Base-by-base conservation (phyloP, 106 monocot genomes). In the Iris macrosiphon region DNA sequence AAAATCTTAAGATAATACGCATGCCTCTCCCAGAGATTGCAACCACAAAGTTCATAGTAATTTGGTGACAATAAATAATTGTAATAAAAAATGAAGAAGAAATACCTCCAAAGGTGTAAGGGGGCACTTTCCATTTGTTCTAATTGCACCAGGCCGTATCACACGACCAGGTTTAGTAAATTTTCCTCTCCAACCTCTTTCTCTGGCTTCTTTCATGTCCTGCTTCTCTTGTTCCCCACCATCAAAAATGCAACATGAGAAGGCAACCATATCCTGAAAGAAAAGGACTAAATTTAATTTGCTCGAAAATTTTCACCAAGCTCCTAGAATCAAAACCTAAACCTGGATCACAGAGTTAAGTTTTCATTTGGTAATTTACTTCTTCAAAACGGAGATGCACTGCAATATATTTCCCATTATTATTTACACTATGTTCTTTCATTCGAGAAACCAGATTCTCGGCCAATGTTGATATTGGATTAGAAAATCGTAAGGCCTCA, bases 261-360 rank as follows among this genome's bases (percentile, higher is more conserved):
- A 99, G 10, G 98, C 98, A 72, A 99, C 98, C 98, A 99, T 99
- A 83, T 99, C 98, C 98, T 99, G n/a, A n/a, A n/a, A n/a, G n/a
- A 59, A 3, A 70, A 11, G n/a, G n/a, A n/a, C n/a, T n/a, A n/a
- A n/a, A n/a, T n/a, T n/a, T n/a, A n/a, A n/a, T n/a, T n/a, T n/a
- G n/a, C n/a, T n/a, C n/a, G n/a, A n/a, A n/a, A n/a, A n/a, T n/a
- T n/a, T n/a, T n/a, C n/a, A n/a, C n/a, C n/a, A n/a, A n/a, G n/a
- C n/a, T n/a, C n/a, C n/a, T n/a, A n/a, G n/a, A n/a, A n/a, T n/a
- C n/a, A n/a, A n/a, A n/a, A n/a, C n/a, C n/a, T n/a, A n/a, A n/a
- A n/a, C n/a, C n/a, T n/a, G n/a, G n/a, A n/a, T n/a, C n/a, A n/a
- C n/a, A n/a, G n/a, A n/a, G n/a, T n/a, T n/a, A n/a, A n/a, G n/a